Base-by-base conservation (phyloP, 106 monocot species). In the Phalaenopsis aphrodite region DNA sequence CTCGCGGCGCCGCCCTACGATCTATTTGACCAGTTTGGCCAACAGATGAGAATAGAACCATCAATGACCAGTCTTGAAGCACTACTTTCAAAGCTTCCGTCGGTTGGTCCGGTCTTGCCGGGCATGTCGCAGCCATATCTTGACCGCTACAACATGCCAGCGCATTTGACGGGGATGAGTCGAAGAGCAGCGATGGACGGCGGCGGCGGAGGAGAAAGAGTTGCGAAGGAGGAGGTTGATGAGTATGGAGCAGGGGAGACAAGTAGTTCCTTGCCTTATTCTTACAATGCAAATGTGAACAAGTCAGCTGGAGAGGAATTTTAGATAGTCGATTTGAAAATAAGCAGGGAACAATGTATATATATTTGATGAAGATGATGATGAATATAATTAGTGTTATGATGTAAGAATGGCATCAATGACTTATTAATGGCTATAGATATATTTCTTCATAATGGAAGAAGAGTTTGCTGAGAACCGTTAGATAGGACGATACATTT, bases 31-130 rank as follows among this genome's bases (percentile, higher is more conserved):
- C 78, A 74, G 9, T 82, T 66, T 81, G 39, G 36, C 77, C 86
- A 80, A 37, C 89, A 84, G 39, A 36, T 92, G 56, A 82, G 87
- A 75, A 87, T 95, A 49, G 86, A 87, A 19, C 99, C 99, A 1
- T 99, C 99, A 4, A 97, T 97, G 92, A 92, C 90, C 84, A 97
- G 97, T 86, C 90, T 97, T 41, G 94, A 97, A 79, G 97, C 92
- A 1, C 80, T 97, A 16, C 92, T 97, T 36, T 97, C 97, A 64
- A 97, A 94, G 84, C 90, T 97, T 6, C 97, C 97, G 0, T 87
- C 93, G 7, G 92, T 97, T 9, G 86, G 83, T 4, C 91, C 90
- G 0, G 47, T 47, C 8, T 82, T 14, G 48, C 64, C 39, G 11
- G 11, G 37, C n/a, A 12, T 14, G 55, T 21, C 67, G 17, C 42